Conservation (phyloP, 2,329 filamentous ascomycete species). For the Ascochyta clinopodiicola region DNA sequence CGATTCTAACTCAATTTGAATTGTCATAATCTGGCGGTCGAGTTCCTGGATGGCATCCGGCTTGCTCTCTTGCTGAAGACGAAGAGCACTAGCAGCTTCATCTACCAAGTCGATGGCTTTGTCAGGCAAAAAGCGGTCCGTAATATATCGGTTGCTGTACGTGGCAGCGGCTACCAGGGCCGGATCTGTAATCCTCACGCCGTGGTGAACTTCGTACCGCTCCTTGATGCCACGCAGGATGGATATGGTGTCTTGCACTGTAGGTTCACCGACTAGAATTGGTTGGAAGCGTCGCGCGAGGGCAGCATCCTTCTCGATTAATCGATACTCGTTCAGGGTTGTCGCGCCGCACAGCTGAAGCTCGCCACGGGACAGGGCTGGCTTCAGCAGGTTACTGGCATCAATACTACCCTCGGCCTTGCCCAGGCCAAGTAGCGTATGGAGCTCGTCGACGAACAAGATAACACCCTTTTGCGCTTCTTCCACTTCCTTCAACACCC, state of each 20-base stretch:
- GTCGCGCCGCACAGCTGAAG: slow-evolving; percentile 96
- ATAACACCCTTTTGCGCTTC: slow-evolving; percentile 89
- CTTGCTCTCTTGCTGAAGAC: slow-evolving; percentile 95
- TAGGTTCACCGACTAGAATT: slow-evolving; percentile 90
- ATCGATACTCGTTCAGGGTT: slow-evolving; percentile 87
- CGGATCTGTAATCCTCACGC: slow-evolving; percentile 90
- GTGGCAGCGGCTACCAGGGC: slow-evolving; percentile 91
- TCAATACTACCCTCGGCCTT: slow-evolving; percentile 97
- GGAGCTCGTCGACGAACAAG: slow-evolving; percentile 92
- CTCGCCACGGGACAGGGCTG: slow-evolving; percentile 88
- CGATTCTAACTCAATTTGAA: slow-evolving; percentile 95
- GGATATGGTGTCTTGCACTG: slow-evolving; percentile 89
- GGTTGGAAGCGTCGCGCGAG: slow-evolving; percentile 92
- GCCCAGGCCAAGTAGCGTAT: slow-evolving; percentile 87
- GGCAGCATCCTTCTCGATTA: slow-evolving; percentile 95
- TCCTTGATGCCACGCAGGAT: slow-evolving; percentile 97
- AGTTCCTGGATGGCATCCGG: slow-evolving; percentile 92
- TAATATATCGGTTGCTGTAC: slow-evolving; percentile 95
- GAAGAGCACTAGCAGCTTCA: slow-evolving; percentile 87
- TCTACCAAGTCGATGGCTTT: slow-evolving; percentile 98
- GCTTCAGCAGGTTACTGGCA: slow-evolving; percentile 92
- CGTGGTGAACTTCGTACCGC: slow-evolving; percentile 96
- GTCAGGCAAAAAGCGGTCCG: slow-evolving; percentile 92
- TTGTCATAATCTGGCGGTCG: slow-evolving; percentile 94
- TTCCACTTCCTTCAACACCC: slow-evolving; percentile 88